Evolutionary conservation across 768 basidiomycete species (phyloP).

Genomic region (Hemileccinum impolitum): DNA sequence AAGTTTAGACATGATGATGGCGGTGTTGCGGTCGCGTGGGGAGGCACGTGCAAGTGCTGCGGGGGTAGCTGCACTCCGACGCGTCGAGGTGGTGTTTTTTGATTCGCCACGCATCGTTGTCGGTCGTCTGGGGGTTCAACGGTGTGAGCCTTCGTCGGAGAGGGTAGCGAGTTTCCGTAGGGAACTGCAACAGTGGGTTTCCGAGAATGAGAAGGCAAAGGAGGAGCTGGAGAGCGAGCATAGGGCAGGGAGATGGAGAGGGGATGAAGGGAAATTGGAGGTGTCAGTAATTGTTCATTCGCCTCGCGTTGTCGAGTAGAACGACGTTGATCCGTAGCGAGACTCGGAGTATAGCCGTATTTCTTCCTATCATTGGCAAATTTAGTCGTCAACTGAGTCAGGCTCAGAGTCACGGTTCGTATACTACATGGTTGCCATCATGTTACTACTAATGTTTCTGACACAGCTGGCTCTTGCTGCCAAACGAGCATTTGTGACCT

Average conservation of each 20-base stretch:
- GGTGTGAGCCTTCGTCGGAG: not conserved
- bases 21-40: slow-evolving; percentile 8
- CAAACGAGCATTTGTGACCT: no score
- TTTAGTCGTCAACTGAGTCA: no score
- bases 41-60: slow-evolving; percentile 2
- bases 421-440: no score
- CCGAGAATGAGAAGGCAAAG: not conserved
- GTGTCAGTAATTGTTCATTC: slow-evolving; percentile 7
- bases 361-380: no score
- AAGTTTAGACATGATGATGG: slow-evolving; percentile 7
- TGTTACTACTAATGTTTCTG: no score
- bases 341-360: no score
- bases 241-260: not conserved
- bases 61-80: slow-evolving; percentile 3
- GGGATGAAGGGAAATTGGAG: not conserved
- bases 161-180: not conserved
- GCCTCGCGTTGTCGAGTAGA: slow-evolving; percentile 11
- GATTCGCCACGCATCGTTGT: slow-evolving; percentile 1
- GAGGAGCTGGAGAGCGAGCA: not conserved
- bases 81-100: slow-evolving; percentile 5
- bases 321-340: not conserved
- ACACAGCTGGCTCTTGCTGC: no score
- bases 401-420: no score
- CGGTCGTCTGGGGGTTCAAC: no score
- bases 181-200: not conserved